Base-by-base conservation (phyloP, 257 asterid genomes). In the Primulina eburnea region DNA sequence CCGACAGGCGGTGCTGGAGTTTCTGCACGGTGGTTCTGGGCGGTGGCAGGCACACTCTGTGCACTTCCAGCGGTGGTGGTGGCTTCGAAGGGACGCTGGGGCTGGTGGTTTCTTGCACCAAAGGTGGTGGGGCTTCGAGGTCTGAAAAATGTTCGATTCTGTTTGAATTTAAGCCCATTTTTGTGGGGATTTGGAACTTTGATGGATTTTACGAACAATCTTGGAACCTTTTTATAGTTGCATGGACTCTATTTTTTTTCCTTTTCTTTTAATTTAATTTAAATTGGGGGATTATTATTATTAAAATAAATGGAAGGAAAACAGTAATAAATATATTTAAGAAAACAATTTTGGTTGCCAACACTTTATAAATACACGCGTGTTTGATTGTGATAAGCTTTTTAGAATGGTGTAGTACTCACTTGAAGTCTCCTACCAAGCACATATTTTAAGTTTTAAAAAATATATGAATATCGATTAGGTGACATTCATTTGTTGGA, bases 41-140 rank as follows among this genome's bases (percentile, higher is more conserved):
- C 43, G 94, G 98, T 28, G 96, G 96, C 65, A 89, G 77, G 75
- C 86, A 76, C 21, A 92, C 96, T 59, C 30, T 74, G 86, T 89
- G 98, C 28, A 84, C 82, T 67, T 82, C 84, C 28, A 72, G 3
- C 34, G 85, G 68, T 50, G 79, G 69, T 73, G 64, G 50, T 65
- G 26, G 74, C 40, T 40, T 43, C 21, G 65, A 67, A 47, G 59
- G 11, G 20, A 78, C 11, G 33, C 75, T 33, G 1, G 12, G 18
- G 58, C 43, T 20, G 26, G 59, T 20, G 71, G 79, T 55, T 60
- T 78, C 76, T 9, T 21, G 37, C 75, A 38, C 34, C 43, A 16
- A 16, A 0, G 81, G 37, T 1, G 60, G 79, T 32, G 70, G 75
- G 17, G 61, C 62, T 68, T 64, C 78, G 8, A 72, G 66, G 77